These are phyloP conservation scores for Cyclotella choctawhatcheeana DNA, from an alignment of 108 stramenopile genomes.

Conservation along the genomic window DNA sequence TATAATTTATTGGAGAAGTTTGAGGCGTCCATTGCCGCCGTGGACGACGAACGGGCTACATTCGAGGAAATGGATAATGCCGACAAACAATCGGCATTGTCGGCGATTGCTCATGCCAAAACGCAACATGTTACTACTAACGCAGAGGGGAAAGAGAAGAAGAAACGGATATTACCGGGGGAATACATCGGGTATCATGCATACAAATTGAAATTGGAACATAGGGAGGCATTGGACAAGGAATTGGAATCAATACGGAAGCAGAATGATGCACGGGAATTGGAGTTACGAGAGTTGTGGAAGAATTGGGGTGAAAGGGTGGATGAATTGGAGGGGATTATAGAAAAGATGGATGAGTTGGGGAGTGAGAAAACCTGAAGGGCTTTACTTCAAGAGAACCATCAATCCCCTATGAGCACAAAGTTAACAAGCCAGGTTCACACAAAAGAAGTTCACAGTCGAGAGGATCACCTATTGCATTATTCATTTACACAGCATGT, in stretches of 20 bases:
- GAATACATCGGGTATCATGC: slow-evolving; percentile 41
- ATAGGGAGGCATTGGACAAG: slow-evolving; percentile 15
- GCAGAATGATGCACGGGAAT: slow-evolving; percentile 31
- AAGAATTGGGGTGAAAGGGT: slow-evolving; percentile 29
- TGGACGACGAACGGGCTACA: slow-evolving; percentile 19
- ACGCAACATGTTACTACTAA: not conserved
- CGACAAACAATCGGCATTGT: slow-evolving; percentile 32
- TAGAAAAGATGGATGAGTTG: slow-evolving; percentile 18
- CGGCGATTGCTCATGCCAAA: slow-evolving; percentile 24
- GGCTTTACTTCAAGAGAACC: too few relatives aligned
- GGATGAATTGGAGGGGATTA: slow-evolving; percentile 27
- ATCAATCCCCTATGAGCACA: too few relatives aligned
- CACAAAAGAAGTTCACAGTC: too few relatives aligned
- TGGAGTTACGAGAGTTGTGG: slow-evolving; percentile 37
- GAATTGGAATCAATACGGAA: slow-evolving; percentile 17
- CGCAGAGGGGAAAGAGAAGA: slow-evolving; percentile 18
- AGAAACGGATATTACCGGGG: slow-evolving; percentile 15
- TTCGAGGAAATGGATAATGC: slow-evolving; percentile 19
- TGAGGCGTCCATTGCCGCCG: slow-evolving; percentile 21
- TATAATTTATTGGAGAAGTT: slow-evolving; percentile 17
- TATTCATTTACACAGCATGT: too few relatives aligned
- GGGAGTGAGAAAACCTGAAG: slow-evolving; percentile 1
- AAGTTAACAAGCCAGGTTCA: too few relatives aligned
- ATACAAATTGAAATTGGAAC: slow-evolving; percentile 32
- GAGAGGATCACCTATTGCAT: too few relatives aligned